Evolutionary conservation across 805 yeast genomes (phyloP).

Genomic region (Candida alai): DNA sequence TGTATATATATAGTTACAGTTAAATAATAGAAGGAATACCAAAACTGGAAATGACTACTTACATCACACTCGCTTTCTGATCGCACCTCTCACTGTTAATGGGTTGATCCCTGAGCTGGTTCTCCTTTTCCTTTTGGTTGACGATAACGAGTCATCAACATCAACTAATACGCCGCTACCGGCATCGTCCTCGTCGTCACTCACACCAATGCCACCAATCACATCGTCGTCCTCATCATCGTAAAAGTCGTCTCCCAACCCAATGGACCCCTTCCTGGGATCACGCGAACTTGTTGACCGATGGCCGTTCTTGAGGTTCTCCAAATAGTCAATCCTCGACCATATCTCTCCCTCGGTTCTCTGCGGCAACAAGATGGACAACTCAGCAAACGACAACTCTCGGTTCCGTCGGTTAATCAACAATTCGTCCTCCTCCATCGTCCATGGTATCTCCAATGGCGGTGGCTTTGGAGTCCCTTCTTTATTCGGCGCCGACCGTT

Average conservation of each 20-base stretch:
- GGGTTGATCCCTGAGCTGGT: constrained; percentile 44
- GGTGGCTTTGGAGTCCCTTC: constrained; percentile 13
- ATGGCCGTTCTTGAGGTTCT: constrained; percentile 32
- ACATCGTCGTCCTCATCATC: constrained; percentile 33
- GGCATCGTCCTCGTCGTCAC: constrained; percentile 29
- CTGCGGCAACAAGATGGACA: constrained; percentile 66
- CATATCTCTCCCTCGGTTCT: constrained; percentile 74
- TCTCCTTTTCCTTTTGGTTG: constrained; percentile 29
- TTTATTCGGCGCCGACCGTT: constrained; percentile 7
- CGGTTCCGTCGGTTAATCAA: constrained; percentile 49
- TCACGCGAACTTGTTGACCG: constrained; percentile 22
- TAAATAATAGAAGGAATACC: neutral
- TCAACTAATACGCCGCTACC: constrained; percentile 34
- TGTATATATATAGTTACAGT: neutral
- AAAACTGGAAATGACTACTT: constrained; percentile 1
- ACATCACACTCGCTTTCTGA: constrained; percentile 10
- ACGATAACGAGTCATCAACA: constrained; percentile 30
- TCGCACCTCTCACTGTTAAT: constrained; percentile 18
- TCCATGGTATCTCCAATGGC: constrained; percentile 40
- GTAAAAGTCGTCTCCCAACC: constrained; percentile 41
- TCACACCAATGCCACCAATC: constrained; percentile 27
- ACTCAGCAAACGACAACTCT: constrained; percentile 67
- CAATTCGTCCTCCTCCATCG: constrained; percentile 71
- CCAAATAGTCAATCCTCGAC: constrained; percentile 51
- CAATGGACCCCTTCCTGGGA: constrained; percentile 32